Evolutionary conservation across 1,139 yeast species (phyloP), one percentile per base, ranked within the genome.

Genomic region (Yamadazyma pseudoaaseri): DNA sequence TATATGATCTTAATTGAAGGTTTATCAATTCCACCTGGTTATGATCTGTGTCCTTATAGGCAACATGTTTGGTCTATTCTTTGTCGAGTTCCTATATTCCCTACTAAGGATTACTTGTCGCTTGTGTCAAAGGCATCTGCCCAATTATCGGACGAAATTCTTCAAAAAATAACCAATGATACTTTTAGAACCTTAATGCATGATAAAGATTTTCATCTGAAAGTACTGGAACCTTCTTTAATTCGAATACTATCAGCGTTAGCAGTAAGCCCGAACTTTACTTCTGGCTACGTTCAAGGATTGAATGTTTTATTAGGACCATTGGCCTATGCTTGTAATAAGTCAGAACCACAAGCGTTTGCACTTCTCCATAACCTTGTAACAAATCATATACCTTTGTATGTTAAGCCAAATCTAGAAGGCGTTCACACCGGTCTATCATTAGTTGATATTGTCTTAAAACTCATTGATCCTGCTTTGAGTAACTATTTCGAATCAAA

Each of bases 261-360:
- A 49, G 95, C 95, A 1, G 71, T 86, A 10, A 54, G 66, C 70
- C 56, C 58, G 18, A 49, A 52, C 8, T 54, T 54, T 36, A 52
- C 66, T 45, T 61, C 74, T 58, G 51, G 74, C 0, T 89, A 89
- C 53, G 96, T 89, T 9, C 97, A 89, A 53, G 97, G 97, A 1
- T 79, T 90, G 81, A 90, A 90, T 53, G 92, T 89, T 1, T 57
- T 89, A 22, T 73, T 85, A 23, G 97, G 96, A 0, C 97, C 97
- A 1, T 76, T 89, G 38, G 73, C 89, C 14, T 89, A 79, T 54
- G 73, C 84, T 2, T 75, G 85, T 46, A 55, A 64, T 47, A 79
- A 82, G 35, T 77, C 89, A 27, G 97, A 89, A 53, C 90, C 96
- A 0, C 89, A 87, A 59, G 95, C 96, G 1, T 89, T 78, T 54